Evolutionary conservation across 768 basidiomycete species (phyloP).

Genomic region (Leccinum longicurvipes): DNA sequence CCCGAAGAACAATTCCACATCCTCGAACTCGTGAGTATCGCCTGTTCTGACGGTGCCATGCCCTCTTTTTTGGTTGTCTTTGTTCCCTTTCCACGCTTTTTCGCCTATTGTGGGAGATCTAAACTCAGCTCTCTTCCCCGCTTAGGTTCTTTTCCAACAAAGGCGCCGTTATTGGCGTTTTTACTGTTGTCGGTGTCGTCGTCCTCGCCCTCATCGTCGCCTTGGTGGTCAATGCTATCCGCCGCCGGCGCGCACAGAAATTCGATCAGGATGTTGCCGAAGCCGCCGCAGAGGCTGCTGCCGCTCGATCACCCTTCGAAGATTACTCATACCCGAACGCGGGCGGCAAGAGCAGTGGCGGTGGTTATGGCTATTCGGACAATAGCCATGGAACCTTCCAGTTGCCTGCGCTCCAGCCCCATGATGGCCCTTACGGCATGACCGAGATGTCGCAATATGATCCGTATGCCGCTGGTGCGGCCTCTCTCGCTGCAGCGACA

Average conservation of each 20-base stretch:
- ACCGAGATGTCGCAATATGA: constrained; percentile 43
- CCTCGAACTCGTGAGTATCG: constrained; percentile 28
- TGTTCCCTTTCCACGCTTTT: background rate
- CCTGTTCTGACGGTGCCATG: no score
- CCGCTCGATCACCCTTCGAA: constrained; percentile 51
- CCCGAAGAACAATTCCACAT: background rate
- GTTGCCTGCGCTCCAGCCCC: constrained; percentile 41
- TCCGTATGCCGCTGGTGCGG: constrained; percentile 29
- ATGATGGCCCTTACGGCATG: constrained; percentile 49
- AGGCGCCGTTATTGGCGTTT: constrained; percentile 69
- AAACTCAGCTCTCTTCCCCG: background rate
- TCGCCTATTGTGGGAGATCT: background rate
- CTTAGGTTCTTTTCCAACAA: constrained; percentile 68
- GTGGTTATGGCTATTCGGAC: constrained; percentile 41
- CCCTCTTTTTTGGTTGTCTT: background rate
- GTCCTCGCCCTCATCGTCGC: constrained; percentile 48
- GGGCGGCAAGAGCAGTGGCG: constrained; percentile 18
- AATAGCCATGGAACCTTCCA: constrained; percentile 56
- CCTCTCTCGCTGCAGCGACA: constrained; percentile 16
- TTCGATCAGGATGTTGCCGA: constrained; percentile 75
- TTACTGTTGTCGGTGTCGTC: constrained; percentile 67
- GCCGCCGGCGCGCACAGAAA: constrained; percentile 58
- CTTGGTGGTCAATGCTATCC: constrained; percentile 48
- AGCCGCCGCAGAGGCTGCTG: constrained; percentile 63
- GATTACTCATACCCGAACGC: constrained; percentile 35